Conservation (phyloP, 1,284 basidiomycete genomes). For the Malassezia globosa region DNA sequence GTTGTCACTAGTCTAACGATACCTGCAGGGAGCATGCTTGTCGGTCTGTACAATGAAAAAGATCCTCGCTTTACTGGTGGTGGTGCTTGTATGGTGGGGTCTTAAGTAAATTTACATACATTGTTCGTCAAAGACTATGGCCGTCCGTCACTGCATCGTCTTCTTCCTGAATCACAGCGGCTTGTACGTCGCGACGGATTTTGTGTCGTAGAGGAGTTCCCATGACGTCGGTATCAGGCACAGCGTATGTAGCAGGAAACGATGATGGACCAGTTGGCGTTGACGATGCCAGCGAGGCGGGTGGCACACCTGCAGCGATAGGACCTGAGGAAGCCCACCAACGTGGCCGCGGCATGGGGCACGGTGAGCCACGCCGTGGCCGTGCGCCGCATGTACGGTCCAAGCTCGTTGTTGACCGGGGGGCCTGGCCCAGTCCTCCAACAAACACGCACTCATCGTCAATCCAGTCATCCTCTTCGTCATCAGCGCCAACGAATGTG, state of each 20-base stretch:
- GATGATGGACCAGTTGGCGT: no score
- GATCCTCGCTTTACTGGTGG: background rate
- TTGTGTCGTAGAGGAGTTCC: background rate
- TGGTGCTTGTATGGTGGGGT: background rate
- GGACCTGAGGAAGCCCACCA: no score
- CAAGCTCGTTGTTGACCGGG: background rate
- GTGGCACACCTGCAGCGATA: no score
- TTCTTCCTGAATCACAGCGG: constrained; percentile 13
- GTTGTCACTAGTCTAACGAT: no score
- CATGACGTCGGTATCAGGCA: background rate
- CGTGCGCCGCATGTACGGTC: background rate
- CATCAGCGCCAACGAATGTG: no score
- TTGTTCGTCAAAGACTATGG: no score
- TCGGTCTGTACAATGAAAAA: no score
- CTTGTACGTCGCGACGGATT: background rate
- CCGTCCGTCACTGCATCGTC: background rate
- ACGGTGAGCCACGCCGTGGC: constrained; percentile 5
- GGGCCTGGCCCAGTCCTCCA: constrained; percentile 3
- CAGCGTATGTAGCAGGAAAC: background rate
- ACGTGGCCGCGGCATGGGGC: constrained; percentile 1
- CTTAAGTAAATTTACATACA: no score
- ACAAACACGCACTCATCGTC: constrained; percentile 5
- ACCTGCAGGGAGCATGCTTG: no score
- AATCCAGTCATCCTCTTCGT: constrained; percentile 15
- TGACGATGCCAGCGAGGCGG: no score